A percentile compares a stretch with the other conserved stretches of the same genome.
Evolutionary conservation across 371 early-diverging fungal species (phyloP).

Genomic region (Cokeromyces recurvatus): DNA sequence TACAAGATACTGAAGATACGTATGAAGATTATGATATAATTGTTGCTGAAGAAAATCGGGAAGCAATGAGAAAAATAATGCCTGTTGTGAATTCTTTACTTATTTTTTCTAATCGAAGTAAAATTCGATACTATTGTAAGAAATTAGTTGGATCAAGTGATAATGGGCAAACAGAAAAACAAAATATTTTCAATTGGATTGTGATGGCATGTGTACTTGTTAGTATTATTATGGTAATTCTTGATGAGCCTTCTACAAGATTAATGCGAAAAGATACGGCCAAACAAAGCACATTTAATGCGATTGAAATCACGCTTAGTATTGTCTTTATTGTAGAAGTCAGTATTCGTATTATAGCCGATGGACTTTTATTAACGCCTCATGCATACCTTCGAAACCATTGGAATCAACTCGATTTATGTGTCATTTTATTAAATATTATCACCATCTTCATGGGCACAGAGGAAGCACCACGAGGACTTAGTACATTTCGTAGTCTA

Average conservation of each 20-base stretch:
- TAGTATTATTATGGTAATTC: constrained; percentile 51
- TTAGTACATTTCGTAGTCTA: constrained; percentile 47
- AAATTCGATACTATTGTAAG: constrained; percentile 36
- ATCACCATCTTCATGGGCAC: constrained; percentile 35
- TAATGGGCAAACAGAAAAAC: constrained; percentile 35
- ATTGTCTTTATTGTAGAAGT: constrained; percentile 50
- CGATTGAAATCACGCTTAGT: constrained; percentile 41
- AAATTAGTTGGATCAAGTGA: constrained; percentile 30
- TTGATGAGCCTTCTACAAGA: constrained; percentile 55
- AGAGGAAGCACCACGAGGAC: constrained; percentile 30
- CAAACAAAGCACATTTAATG: constrained; percentile 26
- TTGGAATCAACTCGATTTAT: constrained; percentile 55
- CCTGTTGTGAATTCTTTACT: constrained; percentile 27
- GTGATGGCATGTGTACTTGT: constrained; percentile 55
- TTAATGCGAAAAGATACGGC: constrained; percentile 24
- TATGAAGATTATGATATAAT: constrained; percentile 39
- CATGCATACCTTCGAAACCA: constrained; percentile 46
- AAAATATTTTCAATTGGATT: constrained; percentile 53
- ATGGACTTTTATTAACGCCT: constrained; percentile 49
- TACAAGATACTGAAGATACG: constrained; percentile 15
- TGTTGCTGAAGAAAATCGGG: constrained; percentile 43
- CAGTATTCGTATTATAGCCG: constrained; percentile 47
- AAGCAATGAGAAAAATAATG: constrained; percentile 17
- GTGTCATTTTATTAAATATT: constrained; percentile 47
- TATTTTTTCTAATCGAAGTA: constrained; percentile 32